phyloP scores from a whole-genome alignment of 768 basidiomycete genomes.

The Hortiboletus campestris region DNA sequence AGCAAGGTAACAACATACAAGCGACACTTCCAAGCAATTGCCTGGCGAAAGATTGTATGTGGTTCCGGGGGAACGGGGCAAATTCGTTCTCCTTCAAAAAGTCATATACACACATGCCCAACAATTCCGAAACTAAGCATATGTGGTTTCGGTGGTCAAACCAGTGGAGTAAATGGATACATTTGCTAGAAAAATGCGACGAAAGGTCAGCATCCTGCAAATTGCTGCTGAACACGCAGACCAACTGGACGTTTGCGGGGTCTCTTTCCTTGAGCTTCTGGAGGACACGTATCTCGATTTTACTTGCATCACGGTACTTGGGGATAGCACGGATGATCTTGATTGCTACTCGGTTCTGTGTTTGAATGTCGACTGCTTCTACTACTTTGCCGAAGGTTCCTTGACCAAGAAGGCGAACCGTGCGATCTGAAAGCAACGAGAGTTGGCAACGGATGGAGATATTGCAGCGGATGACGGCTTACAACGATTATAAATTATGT shows the following conservation, averaged over 20 bases:
- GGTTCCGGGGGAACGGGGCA: constrained; percentile 91
- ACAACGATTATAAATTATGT: constrained; percentile 86
- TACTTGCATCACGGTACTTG: constrained; percentile 98
- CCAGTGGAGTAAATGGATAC: constrained; percentile 91
- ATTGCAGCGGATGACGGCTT: constrained; percentile 30
- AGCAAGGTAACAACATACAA: constrained; percentile 56
- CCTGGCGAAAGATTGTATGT: constrained; percentile 93
- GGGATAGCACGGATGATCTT: constrained; percentile 99
- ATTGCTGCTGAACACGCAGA: constrained; percentile 19
- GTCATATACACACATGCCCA: constrained; percentile 98
- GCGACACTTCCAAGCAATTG: constrained; percentile 91
- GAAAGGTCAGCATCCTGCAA: constrained; percentile 19
- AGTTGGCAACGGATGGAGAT: constrained; percentile 12
- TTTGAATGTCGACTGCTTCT: constrained; percentile 80
- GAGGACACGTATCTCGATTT: constrained; percentile 95
- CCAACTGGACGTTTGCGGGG: constrained; percentile 84
- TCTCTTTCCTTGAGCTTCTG: constrained; percentile 89
- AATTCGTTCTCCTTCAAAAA: constrained; percentile 98
- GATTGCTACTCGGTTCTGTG: constrained; percentile 82
- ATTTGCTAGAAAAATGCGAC: constrained; percentile 64
- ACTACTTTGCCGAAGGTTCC: constrained; percentile 99
- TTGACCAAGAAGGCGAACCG: constrained; percentile 87
- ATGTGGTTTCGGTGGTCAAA: constrained; percentile 98
- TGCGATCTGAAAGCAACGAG: constrained; percentile 64
- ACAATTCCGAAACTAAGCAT: constrained; percentile 91